Base-by-base conservation (phyloP, 768 basidiomycete genomes). In the Favolaschia claudopus region DNA sequence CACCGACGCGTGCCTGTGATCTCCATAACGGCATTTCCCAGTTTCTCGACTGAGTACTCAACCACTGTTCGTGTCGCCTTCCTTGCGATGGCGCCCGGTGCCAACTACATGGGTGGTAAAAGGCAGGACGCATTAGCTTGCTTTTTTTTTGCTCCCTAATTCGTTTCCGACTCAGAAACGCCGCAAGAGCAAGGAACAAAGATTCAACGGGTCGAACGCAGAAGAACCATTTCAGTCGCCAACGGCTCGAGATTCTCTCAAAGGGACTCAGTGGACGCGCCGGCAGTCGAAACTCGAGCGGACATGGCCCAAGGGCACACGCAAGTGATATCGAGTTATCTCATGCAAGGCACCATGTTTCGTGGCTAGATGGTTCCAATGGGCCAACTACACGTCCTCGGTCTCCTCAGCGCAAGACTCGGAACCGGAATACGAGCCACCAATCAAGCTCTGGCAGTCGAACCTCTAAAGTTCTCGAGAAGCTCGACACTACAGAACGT, bases 31-130 rank as follows among this genome's bases (percentile, higher is more conserved):
- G 17, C 38, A 32, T n/a, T 7, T 32, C 44, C 29, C 2, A 12
- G 7, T 19, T 13, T 13, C 39, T 40, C 12, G 12, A 20, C 8
- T 40, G 12, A 8, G 19, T 13, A 20, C 39, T 40, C 39, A 10
- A 20, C 10, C 10, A 20, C 38, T 49, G 15, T 14, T 37, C 17
- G 10, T 37, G 17, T 34, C 36, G 33, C 27, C n/a, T n/a, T n/a
- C n/a, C n/a, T n/a, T n/a, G n/a, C n/a, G n/a, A 60, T 55, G 53
- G 53, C 53, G 17, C 53, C 75, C 20, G 89, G 89, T 7, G 89
- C 88, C 28, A 91, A 91, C 65, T 91, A 90, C 60, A 90, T 89
- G 88, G 89, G 89, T 22, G 89, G 89, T 13, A 88, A 84, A 74
- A 79, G 86, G 89, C 87, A 44, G 32, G 71, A 19, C 49, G 54